phyloP scores from a whole-genome alignment of 345 rosid species.

The Streptanthus diversifolius region DNA sequence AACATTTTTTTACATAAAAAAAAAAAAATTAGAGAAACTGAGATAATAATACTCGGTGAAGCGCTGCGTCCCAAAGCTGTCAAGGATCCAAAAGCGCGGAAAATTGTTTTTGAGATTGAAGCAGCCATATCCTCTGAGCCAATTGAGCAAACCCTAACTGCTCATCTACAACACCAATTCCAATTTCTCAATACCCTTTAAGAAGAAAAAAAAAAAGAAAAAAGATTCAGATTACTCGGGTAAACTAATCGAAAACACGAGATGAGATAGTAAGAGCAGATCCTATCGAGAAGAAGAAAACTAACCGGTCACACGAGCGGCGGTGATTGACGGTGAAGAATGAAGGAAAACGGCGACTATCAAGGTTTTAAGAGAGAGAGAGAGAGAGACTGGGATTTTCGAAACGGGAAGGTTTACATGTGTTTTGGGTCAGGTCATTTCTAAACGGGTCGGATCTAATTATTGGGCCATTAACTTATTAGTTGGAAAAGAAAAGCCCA shows the following conservation, averaged over 20 bases:
- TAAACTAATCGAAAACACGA: neutral
- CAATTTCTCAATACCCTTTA: too few species aligned
- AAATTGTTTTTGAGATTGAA: constrained; percentile 37
- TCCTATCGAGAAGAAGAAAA: neutral
- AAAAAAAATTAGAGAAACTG: neutral
- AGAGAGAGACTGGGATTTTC: neutral
- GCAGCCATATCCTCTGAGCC: constrained; percentile 42
- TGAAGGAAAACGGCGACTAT: constrained; percentile 8
- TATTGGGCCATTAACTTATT: neutral
- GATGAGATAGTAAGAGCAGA: neutral
- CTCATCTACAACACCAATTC: constrained; percentile 25
- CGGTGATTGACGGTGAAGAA: constrained; percentile 11
- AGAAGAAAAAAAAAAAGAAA: neutral
- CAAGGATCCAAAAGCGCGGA: constrained; percentile 38
- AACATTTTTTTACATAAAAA: neutral
- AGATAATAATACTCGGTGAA: neutral
- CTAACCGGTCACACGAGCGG: constrained; percentile 18
- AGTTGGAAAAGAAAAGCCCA: neutral
- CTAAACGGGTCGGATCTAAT: constrained; percentile 8
- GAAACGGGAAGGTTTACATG: constrained; percentile 9
- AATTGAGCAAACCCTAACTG: neutral
- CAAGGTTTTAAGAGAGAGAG: neutral
- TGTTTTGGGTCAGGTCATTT: neutral
- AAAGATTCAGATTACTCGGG: neutral
- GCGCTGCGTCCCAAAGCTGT: constrained; percentile 16